Percentiles rank a stretch among this genome's conserved stretches.
Conservation (phyloP, 495 filamentous ascomycete genomes). For the Penicillium ochrochloron region DNA sequence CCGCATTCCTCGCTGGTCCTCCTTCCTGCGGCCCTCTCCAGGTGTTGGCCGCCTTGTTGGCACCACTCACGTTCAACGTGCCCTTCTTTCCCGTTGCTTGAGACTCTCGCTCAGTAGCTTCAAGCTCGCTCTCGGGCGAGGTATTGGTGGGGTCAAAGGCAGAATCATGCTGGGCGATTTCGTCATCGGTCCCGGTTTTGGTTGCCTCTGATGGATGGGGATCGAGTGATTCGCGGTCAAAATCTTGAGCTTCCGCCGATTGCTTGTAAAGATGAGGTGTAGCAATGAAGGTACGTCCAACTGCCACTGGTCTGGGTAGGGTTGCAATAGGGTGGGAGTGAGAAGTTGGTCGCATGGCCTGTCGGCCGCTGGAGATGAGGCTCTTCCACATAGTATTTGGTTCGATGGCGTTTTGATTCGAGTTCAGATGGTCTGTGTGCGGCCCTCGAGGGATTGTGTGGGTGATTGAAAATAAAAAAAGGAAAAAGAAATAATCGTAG, state of each 20-base stretch:
- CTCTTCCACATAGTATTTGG: slow-evolving; percentile 32
- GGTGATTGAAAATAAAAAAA: not conserved
- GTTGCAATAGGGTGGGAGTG: not conserved
- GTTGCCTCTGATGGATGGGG: slow-evolving; percentile 60
- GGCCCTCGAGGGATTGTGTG: not conserved
- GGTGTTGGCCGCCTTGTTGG: slow-evolving; percentile 62
- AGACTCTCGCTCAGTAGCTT: slow-evolving; percentile 43
- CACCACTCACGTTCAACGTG: slow-evolving; percentile 64
- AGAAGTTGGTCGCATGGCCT: slow-evolving; percentile 18
- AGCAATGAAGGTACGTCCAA: slow-evolving; percentile 20
- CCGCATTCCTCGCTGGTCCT: slow-evolving; percentile 48
- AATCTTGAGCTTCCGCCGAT: slow-evolving; percentile 37
- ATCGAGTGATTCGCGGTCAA: slow-evolving; percentile 59
- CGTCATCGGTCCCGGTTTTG: slow-evolving; percentile 62
- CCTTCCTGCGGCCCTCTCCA: slow-evolving; percentile 51
- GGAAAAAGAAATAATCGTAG: not conserved
- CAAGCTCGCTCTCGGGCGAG: slow-evolving; percentile 57
- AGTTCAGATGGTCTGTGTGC: not conserved
- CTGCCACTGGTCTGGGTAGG: not conserved
- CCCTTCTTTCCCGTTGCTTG: slow-evolving; percentile 31
- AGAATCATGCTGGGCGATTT: slow-evolving; percentile 50
- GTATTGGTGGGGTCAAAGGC: slow-evolving; percentile 66
- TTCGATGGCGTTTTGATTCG: not conserved
- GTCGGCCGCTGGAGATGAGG: slow-evolving; percentile 31
- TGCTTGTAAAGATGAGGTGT: slow-evolving; percentile 26